Base-by-base conservation (phyloP, 2,329 filamentous ascomycete species). In the Aureobasidium zeae region DNA sequence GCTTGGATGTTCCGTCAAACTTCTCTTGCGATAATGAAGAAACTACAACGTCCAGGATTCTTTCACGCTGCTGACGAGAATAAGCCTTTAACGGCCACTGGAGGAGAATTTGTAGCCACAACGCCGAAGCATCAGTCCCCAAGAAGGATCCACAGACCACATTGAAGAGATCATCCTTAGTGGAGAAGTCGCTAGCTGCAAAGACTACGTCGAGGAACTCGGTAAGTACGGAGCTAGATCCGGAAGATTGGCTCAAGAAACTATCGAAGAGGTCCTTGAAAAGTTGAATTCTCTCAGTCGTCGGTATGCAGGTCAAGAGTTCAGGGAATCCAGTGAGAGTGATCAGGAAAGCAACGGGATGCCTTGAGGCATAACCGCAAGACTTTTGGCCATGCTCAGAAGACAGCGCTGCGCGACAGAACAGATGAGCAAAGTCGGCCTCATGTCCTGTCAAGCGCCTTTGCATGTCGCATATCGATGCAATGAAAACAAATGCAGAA, bases 61-160 rank as follows among this genome's bases (percentile, higher is more conserved):
- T 33, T 25, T 49, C 47, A 5, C 47, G 44, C 25, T 46, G 47
- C 16, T 44, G 22, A 22, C 47, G 47, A 19, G 44, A 42, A 5
- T 46, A 17, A 6, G 28, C 44, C 12, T 39, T 28, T 22, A 46
- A 31, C 13, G 47, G 43, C 44, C 36, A 44, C 31, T 19, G 32
- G 9, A 37, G 19, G 9, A 42, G 22, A 1, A 46, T 15, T 2
- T 30, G 15, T 6, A 30, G 20, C 22, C 30, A 30, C 5, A 12
- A 19, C 2, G 16, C 11, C 15, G 37, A 12, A 16, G 22, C 11
- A 17, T 8, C 15, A 9, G 21, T n/a, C 3, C 10, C 12, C 6
- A 34, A 25, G 6, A 30, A 5, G 6, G 29, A n/a, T 20, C 22
- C 12, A 24, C 17, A 32, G n/a, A 43, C 28, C 8, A 20, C 32